Conservation (phyloP, 441 rosid species). For the Isatis lusitanica region DNA sequence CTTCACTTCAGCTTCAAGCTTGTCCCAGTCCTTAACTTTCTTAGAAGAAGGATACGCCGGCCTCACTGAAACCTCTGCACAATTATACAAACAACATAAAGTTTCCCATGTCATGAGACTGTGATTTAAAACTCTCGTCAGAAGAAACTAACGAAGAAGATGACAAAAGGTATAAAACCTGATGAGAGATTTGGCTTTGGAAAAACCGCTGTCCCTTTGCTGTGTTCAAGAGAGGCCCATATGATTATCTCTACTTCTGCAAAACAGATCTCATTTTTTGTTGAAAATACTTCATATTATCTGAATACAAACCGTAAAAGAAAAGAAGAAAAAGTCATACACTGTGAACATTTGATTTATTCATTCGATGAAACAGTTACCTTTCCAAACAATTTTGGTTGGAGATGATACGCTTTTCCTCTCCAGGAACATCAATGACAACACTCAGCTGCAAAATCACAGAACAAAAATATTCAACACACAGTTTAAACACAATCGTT, state of each 20-base stretch:
- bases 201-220: constrained; percentile 29
- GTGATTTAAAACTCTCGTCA: background rate
- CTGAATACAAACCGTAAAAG: constrained; percentile 5
- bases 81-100: constrained; percentile 1
- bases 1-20: constrained; percentile 83
- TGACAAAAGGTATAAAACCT: constrained; percentile 13
- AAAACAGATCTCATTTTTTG: constrained; percentile 54
- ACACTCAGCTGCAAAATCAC: constrained; percentile 4
- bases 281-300: constrained; percentile 39
- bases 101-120: background rate
- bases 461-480: background rate
- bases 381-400: constrained; percentile 90
- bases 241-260: constrained; percentile 47
- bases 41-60: constrained; percentile 87
- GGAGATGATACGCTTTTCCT: constrained; percentile 68
- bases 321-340: background rate
- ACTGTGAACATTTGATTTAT: background rate
- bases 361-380: constrained; percentile 35
- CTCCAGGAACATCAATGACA: constrained; percentile 60
- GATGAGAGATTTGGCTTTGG: constrained; percentile 28
- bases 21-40: constrained; percentile 79
- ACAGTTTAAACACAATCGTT: background rate
- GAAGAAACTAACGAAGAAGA: background rate
- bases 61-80: constrained; percentile 39
- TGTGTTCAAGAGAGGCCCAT: constrained; percentile 53